A percentile compares a stretch with the other conserved stretches of the same genome.
These are phyloP conservation scores for Lactarius trivialis DNA, from an alignment of 768 basidiomycete genomes.

Conservation along the genomic window DNA sequence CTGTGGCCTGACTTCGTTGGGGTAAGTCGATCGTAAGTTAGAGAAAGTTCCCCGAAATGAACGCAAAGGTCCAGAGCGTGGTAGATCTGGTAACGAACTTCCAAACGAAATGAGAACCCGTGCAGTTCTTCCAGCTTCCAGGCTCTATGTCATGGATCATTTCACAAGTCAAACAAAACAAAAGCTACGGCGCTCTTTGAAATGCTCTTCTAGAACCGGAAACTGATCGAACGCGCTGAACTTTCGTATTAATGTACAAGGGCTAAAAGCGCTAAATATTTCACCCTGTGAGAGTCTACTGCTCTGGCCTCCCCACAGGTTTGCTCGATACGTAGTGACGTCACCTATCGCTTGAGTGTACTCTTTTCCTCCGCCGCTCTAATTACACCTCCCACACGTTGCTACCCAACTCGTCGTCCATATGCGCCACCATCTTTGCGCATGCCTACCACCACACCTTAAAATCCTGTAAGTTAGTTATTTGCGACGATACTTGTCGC, in stretches of 20 bases:
- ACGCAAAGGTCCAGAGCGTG: background rate
- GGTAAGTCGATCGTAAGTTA: background rate
- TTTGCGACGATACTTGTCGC: background rate
- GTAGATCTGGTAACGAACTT: background rate
- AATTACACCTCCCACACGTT: too few species aligned
- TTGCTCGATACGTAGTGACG: constrained; percentile 56
- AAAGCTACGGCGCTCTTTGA: background rate
- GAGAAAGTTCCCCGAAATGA: background rate
- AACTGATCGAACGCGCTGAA: background rate
- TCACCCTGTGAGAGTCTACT: constrained; percentile 51
- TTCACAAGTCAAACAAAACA: background rate
- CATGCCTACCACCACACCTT: constrained; percentile 44
- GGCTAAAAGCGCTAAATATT: background rate
- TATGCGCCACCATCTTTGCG: constrained; percentile 91
- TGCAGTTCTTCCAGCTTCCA: background rate
- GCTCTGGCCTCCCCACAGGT: constrained; percentile 56
- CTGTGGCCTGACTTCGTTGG: background rate
- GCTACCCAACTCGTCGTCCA: too few species aligned
- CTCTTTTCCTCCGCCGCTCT: background rate
- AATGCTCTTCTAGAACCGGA: background rate
- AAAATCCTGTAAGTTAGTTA: constrained; percentile 51
- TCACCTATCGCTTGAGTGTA: constrained; percentile 43
- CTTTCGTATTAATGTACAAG: background rate
- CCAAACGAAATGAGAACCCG: background rate
- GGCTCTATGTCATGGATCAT: background rate